phyloP scores from a whole-genome alignment of 1,284 basidiomycete genomes.

The Marasmius oreades region DNA sequence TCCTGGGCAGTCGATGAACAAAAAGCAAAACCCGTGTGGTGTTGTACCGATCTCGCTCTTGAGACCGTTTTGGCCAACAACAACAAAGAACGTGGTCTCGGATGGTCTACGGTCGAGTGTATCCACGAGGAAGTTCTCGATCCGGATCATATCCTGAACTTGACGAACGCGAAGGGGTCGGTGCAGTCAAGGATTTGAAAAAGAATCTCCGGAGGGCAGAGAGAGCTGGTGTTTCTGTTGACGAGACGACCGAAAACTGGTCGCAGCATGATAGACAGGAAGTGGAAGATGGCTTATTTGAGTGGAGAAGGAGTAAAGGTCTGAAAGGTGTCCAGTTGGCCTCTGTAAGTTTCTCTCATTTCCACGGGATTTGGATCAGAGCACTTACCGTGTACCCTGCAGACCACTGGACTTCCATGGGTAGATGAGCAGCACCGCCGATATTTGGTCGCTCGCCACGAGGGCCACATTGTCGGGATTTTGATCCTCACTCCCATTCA shows the following conservation, averaged over 20 bases:
- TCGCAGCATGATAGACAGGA: conserved; percentile 29
- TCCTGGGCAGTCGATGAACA: conserved; percentile 31
- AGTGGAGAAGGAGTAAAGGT: conserved; percentile 33
- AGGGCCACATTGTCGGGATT: conserved; percentile 34
- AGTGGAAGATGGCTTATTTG: conserved; percentile 35
- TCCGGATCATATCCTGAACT: no score
- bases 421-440: conserved; percentile 38
- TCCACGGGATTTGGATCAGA: no score
- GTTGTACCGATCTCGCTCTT: conserved; percentile 37
- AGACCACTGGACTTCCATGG: conserved; percentile 41
- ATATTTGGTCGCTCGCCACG: conserved; percentile 39
- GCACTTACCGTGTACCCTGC: no score
- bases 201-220: conserved; percentile 38
- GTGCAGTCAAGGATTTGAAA: no score
- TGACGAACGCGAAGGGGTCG: no score
- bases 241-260: conserved; percentile 31
- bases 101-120: conserved; percentile 39
- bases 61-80: conserved; percentile 35
- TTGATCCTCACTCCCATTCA: no score
- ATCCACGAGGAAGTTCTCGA: conserved; percentile 43
- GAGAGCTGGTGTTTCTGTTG: conserved; percentile 32
- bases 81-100: conserved; percentile 15
- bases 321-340: conserved; percentile 37
- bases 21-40: conserved; percentile 35
- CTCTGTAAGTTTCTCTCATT: no score